These are phyloP conservation scores for Lentinula detonsa DNA, from an alignment of 768 basidiomycete species.

Conservation along the genomic window DNA sequence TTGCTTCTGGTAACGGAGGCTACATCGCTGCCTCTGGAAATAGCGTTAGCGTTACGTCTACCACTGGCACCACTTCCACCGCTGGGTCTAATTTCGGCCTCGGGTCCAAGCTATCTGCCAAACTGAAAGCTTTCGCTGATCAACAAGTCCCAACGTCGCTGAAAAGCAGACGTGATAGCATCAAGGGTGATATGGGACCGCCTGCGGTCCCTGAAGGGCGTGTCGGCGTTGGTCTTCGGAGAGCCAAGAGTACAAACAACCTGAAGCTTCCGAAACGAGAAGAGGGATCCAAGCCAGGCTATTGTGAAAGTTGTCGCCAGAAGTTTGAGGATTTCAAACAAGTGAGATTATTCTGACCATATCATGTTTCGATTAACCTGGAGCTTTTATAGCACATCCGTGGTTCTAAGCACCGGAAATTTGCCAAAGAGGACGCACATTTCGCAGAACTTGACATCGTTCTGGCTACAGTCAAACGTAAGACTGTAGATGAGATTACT, in stretches of 20 bases:
- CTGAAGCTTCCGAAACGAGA: constrained; percentile 71
- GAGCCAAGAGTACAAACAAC: constrained; percentile 79
- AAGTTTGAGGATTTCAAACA: constrained; percentile 85
- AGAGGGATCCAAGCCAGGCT: constrained; percentile 88
- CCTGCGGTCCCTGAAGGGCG: constrained; percentile 52
- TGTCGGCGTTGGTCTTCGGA: constrained; percentile 40
- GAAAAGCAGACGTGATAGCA: constrained; percentile 26
- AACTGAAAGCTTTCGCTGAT: constrained; percentile 39
- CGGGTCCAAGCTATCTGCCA: constrained; percentile 41
- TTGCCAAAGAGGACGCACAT: constrained; percentile 71
- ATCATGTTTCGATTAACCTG: constrained; percentile 2
- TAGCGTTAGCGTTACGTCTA: constrained; percentile 88
- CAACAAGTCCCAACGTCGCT: constrained; percentile 67
- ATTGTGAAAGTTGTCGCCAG: constrained; percentile 92
- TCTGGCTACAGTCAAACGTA: constrained; percentile 53
- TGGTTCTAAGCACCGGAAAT: constrained; percentile 73
- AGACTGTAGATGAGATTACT: constrained; percentile 27
- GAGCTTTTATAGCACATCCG: constrained; percentile 54
- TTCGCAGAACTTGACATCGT: constrained; percentile 76
- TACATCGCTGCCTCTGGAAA: constrained; percentile 95
- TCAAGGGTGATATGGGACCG: constrained; percentile 55
- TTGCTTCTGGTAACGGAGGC: constrained; percentile 47
- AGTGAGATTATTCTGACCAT: constrained; percentile 38
- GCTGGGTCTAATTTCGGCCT: constrained; percentile 38
- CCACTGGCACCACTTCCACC: constrained; percentile 76